Conservation (phyloP, 2,329 filamentous ascomycete species). For the Colletotrichum siamense region DNA sequence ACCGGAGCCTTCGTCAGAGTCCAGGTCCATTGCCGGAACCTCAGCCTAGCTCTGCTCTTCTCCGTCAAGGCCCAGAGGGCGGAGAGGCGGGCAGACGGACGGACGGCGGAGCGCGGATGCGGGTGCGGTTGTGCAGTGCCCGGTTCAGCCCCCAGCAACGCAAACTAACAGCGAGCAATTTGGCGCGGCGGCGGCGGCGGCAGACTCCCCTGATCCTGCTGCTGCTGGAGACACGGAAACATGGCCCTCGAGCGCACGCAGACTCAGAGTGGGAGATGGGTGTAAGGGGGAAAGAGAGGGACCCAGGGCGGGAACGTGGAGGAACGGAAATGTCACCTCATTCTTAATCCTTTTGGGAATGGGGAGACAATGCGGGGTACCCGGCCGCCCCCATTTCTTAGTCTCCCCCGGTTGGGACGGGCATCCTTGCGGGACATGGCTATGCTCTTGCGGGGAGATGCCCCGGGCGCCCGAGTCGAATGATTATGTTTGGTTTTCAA, state of each 20-base stretch:
- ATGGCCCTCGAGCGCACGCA: neutral
- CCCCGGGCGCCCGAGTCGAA: slow-evolving; percentile 1
- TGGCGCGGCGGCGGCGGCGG: neutral
- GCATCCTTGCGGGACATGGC: neutral
- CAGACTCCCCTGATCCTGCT: slow-evolving; percentile 15
- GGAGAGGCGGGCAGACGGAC: neutral
- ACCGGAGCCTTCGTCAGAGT: slow-evolving; percentile 12
- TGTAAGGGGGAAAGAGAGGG: slow-evolving; percentile 1
- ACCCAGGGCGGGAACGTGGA: slow-evolving; percentile 1
- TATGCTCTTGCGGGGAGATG: neutral
- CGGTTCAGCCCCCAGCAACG: neutral
- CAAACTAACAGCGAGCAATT: neutral
- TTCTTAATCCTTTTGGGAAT: slow-evolving; percentile 20
- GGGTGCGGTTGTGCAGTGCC: neutral
- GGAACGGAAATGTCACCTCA: slow-evolving; percentile 19
- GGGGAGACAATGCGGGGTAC: slow-evolving; percentile 18
- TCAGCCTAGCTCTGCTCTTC: neutral
- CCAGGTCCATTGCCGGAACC: slow-evolving; percentile 8
- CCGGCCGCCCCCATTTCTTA: neutral
- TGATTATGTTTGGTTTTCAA: neutral
- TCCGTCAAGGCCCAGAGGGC: neutral
- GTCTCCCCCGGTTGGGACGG: neutral
- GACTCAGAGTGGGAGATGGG: neutral
- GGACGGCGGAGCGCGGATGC: neutral
- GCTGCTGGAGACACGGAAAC: slow-evolving; percentile 15